Evolutionary conservation across 257 asterid species (phyloP).

Genomic region (Euphrasia confusa): DNA sequence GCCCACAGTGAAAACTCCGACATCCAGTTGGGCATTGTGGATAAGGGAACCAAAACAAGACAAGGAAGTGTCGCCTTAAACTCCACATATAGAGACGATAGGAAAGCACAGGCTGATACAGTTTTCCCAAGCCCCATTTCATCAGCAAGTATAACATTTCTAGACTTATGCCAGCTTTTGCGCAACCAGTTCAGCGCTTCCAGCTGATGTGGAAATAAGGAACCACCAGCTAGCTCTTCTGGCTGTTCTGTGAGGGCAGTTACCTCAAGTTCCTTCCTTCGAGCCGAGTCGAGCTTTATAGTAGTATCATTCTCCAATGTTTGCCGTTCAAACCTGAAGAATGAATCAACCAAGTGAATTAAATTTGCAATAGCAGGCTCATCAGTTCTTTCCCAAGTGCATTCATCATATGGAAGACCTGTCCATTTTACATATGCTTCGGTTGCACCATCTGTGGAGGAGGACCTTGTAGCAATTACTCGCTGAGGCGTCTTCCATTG

Average conservation of each 20-base stretch:
- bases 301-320: constrained; percentile 47
- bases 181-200: constrained; percentile 99
- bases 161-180: constrained; percentile 82
- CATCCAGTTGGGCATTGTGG: constrained; percentile 99
- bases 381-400: constrained; percentile 92
- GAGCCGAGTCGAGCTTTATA: constrained; percentile 34
- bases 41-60: constrained; percentile 92
- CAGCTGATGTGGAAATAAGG: constrained; percentile 91
- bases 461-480: constrained; percentile 63
- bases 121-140: constrained; percentile 99
- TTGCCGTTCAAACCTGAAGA: constrained; percentile 65
- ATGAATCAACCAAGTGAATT: constrained; percentile 59
- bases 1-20: constrained; percentile 94
- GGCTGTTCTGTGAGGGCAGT: constrained; percentile 85
- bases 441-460: constrained; percentile 48
- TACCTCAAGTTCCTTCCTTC: constrained; percentile 50
- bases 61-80: constrained; percentile 80
- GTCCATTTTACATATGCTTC: constrained; percentile 87
- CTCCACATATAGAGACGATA: constrained; percentile 76
- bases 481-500: constrained; percentile 92
- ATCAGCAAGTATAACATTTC: constrained; percentile 96
- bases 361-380: constrained; percentile 64
- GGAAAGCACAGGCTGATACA: constrained; percentile 89
- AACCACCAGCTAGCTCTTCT: constrained; percentile 74
- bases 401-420: constrained; percentile 86